Percentiles rank a stretch among this genome's conserved stretches.
phyloP scores from a whole-genome alignment of 2,329 filamentous ascomycete species.

The Meredithiella fracta region DNA sequence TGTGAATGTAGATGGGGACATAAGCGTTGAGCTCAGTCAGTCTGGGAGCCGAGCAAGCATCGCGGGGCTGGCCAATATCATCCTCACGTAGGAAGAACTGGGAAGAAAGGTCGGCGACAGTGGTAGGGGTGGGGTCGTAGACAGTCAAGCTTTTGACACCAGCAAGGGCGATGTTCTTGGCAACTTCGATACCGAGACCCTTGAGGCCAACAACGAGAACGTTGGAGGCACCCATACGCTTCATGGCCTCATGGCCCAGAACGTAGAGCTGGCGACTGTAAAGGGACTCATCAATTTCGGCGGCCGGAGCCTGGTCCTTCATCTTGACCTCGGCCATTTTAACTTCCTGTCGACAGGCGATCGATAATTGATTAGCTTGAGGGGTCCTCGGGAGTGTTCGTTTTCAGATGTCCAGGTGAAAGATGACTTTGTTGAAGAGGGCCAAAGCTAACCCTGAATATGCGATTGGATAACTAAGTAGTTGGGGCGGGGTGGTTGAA shows the following conservation, averaged over 20 bases:
- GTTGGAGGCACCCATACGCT: conserved; percentile 94
- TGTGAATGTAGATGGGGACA: conserved; percentile 70
- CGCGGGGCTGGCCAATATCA: conserved; percentile 85
- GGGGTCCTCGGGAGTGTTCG: neutral
- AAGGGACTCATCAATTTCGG: conserved; percentile 55
- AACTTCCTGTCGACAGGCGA: conserved; percentile 25
- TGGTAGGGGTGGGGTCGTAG: conserved; percentile 71
- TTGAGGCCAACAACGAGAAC: conserved; percentile 83
- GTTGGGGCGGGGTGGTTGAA: neutral
- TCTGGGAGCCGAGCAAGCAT: conserved; percentile 68
- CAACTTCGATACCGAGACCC: conserved; percentile 91
- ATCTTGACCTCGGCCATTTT: conserved; percentile 44
- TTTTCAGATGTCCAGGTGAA: neutral
- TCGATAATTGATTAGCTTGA: conserved; percentile 15
- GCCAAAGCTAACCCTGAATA: too few relatives aligned
- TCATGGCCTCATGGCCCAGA: conserved; percentile 73
- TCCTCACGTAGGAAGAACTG: conserved; percentile 87
- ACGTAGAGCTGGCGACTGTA: conserved; percentile 62
- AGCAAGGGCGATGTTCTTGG: conserved; percentile 95
- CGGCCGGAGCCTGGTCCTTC: conserved; percentile 25
- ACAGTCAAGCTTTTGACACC: conserved; percentile 95
- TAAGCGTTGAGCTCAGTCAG: conserved; percentile 94
- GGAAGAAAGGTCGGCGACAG: conserved; percentile 78
- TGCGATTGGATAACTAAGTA: too few relatives aligned
- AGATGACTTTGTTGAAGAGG: neutral